A percentile compares a stretch with the other conserved stretches of the same genome.
Evolutionary conservation across 306 rosid species (phyloP).

Genomic region (Pyrus betulifolia): DNA sequence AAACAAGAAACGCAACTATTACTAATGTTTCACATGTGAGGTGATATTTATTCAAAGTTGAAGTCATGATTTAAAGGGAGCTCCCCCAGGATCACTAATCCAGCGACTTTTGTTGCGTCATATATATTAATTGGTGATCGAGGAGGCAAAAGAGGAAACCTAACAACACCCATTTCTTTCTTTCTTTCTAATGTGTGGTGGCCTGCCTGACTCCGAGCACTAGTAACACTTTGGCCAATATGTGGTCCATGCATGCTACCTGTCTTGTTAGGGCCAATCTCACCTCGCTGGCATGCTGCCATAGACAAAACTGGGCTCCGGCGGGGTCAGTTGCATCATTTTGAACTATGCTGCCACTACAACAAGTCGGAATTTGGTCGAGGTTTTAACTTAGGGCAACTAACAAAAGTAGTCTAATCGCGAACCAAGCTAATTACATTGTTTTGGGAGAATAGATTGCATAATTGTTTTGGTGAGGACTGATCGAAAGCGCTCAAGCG

Average conservation of each 20-base stretch:
- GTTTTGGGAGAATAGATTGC: neutral
- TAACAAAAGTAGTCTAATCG: neutral
- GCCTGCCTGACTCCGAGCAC: constrained; percentile 4
- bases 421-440: neutral
- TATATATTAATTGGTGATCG: constrained; percentile 11
- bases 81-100: neutral
- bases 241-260: constrained; percentile 26
- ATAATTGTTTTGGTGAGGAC: neutral
- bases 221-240: neutral
- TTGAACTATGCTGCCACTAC: neutral
- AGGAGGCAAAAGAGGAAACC: neutral
- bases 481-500: no score
- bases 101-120: constrained; percentile 25
- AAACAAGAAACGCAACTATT: neutral
- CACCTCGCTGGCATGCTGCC: neutral
- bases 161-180: constrained; percentile 5
- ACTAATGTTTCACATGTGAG: neutral
- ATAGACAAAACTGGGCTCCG: constrained; percentile 8
- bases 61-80: neutral
- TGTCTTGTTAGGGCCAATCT: constrained; percentile 2
- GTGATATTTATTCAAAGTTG: neutral
- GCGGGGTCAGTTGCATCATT: neutral
- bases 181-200: neutral
- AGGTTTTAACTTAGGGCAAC: neutral
- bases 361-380: neutral